phyloP scores from a whole-genome alignment of 805 yeast genomes.

The Ogataea zsoltii region DNA sequence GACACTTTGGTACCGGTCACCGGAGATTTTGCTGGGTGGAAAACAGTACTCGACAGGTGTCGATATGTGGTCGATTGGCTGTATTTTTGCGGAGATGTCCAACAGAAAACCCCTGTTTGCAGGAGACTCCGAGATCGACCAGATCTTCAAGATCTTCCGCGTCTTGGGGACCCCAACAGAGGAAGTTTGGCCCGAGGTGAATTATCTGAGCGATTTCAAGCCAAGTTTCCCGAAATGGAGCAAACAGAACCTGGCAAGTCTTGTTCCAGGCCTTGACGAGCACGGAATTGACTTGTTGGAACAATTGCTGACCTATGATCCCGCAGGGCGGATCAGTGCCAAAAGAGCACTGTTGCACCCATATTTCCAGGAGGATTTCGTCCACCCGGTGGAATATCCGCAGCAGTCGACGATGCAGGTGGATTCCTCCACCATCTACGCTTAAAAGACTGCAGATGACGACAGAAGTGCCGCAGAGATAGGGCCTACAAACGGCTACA shows the following conservation, averaged over 20 bases:
- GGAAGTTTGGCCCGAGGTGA: conserved; percentile 92
- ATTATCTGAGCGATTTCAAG: conserved; percentile 87
- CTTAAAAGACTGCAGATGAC: conserved; percentile 19
- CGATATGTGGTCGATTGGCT: conserved; percentile 98
- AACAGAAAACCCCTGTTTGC: conserved; percentile 94
- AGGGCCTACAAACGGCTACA: no score
- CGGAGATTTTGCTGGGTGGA: conserved; percentile 93
- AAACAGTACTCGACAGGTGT: conserved; percentile 97
- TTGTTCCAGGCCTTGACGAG: conserved; percentile 76
- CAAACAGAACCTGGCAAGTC: conserved; percentile 65
- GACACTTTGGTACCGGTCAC: conserved; percentile 96
- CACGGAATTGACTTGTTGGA: conserved; percentile 84
- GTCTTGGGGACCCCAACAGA: conserved; percentile 93
- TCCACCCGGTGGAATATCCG: conserved; percentile 30
- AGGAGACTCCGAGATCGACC: conserved; percentile 97
- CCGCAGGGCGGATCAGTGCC: conserved; percentile 90
- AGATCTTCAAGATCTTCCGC: conserved; percentile 89
- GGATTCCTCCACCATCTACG: conserved; percentile 36
- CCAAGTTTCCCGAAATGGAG: conserved; percentile 91
- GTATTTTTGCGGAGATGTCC: conserved; percentile 97
- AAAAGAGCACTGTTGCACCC: conserved; percentile 90
- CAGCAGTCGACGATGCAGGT: conserved; percentile 39
- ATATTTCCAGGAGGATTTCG: conserved; percentile 63
- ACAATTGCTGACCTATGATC: conserved; percentile 84
- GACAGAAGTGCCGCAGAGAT: no score